Base-by-base conservation (phyloP, 1,284 basidiomycete species). In the Thelephora terrestris region DNA sequence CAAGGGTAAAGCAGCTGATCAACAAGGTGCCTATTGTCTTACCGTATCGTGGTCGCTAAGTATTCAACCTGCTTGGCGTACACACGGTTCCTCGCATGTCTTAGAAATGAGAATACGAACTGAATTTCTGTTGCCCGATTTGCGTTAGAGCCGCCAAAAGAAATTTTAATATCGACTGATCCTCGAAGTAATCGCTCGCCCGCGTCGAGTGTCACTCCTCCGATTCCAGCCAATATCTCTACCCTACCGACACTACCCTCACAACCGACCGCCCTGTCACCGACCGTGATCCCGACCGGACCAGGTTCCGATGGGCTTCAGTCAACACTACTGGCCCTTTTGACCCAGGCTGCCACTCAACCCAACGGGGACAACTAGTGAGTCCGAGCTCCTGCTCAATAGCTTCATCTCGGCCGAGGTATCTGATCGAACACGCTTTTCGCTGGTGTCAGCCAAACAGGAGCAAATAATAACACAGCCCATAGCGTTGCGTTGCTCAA, bases 21-120 rank as follows among this genome's bases (percentile, higher is more conserved):
- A 62, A 74, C 79, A 87, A 88, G 87, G 86, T 88, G 83, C 82
- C 76, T 88, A 85, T 81, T 73, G 66, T 69, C 66, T 65, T 65
- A 62, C 66, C 55, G 63, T 72, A 53, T 60, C 58, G 67, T 79
- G 74, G 81, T 78, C 78, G 83, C 81, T 85, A 83, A 86, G 83
- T 86, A 85, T 73, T 70, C 70, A 68, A 68, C 69, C 68, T 69
- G 67, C 65, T 70, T 67, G 71, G 39, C 25, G 39, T 42, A 42
- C 25, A 42, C 20, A 42, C 20, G 25, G 21, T 42, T 25, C n/a
- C 25, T 25, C 39, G 25, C 39, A 42, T 42, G 39, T 42, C 39
- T 42, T 42, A 66, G 63, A 58, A 57, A 60, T 80, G 73, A 80
- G 76, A 71, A 69, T 68, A 64, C 59, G 65, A 75, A 78, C 83